Evolutionary conservation across 805 yeast species (phyloP).

Genomic region (Wickerhamiella qilinensis): DNA sequence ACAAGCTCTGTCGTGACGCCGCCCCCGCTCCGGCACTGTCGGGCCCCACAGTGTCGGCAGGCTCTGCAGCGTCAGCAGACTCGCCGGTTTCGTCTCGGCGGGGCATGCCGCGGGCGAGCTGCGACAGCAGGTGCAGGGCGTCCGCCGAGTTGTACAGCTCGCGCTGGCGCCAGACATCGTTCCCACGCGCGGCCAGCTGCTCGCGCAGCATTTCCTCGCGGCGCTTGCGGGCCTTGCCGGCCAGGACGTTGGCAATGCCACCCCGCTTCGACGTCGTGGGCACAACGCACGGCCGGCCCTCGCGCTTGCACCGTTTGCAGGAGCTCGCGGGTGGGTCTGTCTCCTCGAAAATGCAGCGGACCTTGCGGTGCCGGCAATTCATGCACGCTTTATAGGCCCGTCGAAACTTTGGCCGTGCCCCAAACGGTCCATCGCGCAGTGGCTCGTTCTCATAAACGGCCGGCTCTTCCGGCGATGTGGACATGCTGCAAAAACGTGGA

Average conservation of each 20-base stretch:
- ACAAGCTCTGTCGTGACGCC: too few species aligned
- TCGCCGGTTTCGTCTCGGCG: constrained; percentile 14
- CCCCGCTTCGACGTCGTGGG: constrained; percentile 39
- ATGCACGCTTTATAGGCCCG: constrained; percentile 73
- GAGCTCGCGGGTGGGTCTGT: constrained; percentile 64
- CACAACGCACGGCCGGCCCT: constrained; percentile 64
- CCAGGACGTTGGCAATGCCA: constrained; percentile 25
- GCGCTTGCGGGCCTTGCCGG: constrained; percentile 18
- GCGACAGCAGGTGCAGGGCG: constrained; percentile 25
- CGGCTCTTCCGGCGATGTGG: too few species aligned
- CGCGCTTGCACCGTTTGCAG: constrained; percentile 72
- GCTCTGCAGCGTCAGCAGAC: background rate
- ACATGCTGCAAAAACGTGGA: too few species aligned
- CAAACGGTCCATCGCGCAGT: too few species aligned
- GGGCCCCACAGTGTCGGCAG: too few species aligned
- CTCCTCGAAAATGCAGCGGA: constrained; percentile 73
- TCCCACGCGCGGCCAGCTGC: background rate
- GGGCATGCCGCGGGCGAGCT: constrained; percentile 23
- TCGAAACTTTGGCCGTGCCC: constrained; percentile 28
- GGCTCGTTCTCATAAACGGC: too few species aligned
- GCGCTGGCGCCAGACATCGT: constrained; percentile 6
- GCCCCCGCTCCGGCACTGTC: too few species aligned
- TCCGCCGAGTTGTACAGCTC: constrained; percentile 24
- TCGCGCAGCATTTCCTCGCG: constrained; percentile 1
- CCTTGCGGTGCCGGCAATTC: constrained; percentile 70